Evolutionary conservation across 2,329 filamentous ascomycete species (phyloP), one percentile per base, ranked within the genome.

Genomic region (Westerdykella sp.): DNA sequence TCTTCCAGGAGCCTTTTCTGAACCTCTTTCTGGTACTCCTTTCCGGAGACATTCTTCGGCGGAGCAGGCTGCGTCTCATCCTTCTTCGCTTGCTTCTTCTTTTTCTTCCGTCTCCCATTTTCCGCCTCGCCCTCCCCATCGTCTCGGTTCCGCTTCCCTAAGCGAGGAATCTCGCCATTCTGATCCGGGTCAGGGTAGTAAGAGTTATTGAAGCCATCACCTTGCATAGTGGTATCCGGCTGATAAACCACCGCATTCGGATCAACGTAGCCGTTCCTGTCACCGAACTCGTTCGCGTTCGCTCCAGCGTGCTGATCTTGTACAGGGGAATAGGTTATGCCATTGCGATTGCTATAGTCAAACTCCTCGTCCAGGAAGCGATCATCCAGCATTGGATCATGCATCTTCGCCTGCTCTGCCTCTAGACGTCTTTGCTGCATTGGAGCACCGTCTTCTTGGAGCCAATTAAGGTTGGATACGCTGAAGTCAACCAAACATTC

Each of bases 401-500:
- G 65, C 38, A 70, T 57, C 54, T 76, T 78, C 6, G 72, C 73
- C 23, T 57, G 62, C 37, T 79, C 73, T 4, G 78, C 79, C 53
- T 80, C 77, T 41, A 73, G 71, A 40, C 72, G 68, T 22, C 74
- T 73, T 44, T 69, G 70, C 42, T 68, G 67, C 44, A 78, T 62
- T 22, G 72, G 68, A 53, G 57, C 62, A 28, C 69, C 68, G 14
- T 73, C 66, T 23, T 80, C 80, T 41, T 78, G 77, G 38, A 97
- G 71, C 88, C 89, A 96, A 34, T 77, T 79, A 21, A 95, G 73
- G 62, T 98, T 98, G 41, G 94, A 91, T 34, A 87, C 75, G 21
- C 86, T 82, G 66, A 96, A 96, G 62, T 97, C 89, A 7, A 97
- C 88, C 16, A 97, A 76, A 18, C 82, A 84, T 65, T 97, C 91